Percentiles rank a stretch among this genome's conserved stretches.
Evolutionary conservation across 345 rosid species (phyloP).

Genomic region (Citrus unshiu): DNA sequence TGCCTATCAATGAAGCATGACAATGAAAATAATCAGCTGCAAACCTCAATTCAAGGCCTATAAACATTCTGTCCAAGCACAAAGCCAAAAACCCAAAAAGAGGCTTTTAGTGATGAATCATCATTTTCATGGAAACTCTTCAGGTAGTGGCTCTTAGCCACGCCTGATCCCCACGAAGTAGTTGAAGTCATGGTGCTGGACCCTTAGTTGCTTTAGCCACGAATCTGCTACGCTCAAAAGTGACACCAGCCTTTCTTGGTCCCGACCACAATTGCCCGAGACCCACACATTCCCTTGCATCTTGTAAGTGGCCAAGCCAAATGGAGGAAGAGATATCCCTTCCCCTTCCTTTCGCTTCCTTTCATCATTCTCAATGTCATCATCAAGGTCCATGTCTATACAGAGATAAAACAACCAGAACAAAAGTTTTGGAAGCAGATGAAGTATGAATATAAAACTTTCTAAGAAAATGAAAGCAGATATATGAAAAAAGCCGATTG

Average conservation of each 20-base stretch:
- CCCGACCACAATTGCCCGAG: conserved; percentile 67
- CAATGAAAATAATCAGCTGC: conserved; percentile 12
- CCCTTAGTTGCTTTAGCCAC: conserved; percentile 94
- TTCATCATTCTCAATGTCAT: conserved; percentile 41
- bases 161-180: conserved; percentile 72
- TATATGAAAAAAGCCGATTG: neutral
- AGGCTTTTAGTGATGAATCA: conserved; percentile 10
- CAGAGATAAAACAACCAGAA: neutral
- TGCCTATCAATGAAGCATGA: neutral
- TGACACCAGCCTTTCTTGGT: conserved; percentile 75
- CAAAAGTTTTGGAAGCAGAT: neutral
- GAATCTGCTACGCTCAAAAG: conserved; percentile 95
- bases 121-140: conserved; percentile 13
- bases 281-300: conserved; percentile 98
- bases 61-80: neutral
- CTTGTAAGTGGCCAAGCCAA: conserved; percentile 98
- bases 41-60: neutral
- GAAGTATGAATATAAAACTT: neutral
- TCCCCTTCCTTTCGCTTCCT: conserved; percentile 65
- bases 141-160: conserved; percentile 38
- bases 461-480: neutral
- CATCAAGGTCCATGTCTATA: conserved; percentile 73
- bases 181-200: conserved; percentile 96
- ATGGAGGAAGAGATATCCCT: conserved; percentile 60
- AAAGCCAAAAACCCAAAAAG: conserved; percentile 8